These are phyloP conservation scores for Cutaneotrichosporon sp. DNA, from an alignment of 1,284 basidiomycete genomes.

Conservation along the genomic window DNA sequence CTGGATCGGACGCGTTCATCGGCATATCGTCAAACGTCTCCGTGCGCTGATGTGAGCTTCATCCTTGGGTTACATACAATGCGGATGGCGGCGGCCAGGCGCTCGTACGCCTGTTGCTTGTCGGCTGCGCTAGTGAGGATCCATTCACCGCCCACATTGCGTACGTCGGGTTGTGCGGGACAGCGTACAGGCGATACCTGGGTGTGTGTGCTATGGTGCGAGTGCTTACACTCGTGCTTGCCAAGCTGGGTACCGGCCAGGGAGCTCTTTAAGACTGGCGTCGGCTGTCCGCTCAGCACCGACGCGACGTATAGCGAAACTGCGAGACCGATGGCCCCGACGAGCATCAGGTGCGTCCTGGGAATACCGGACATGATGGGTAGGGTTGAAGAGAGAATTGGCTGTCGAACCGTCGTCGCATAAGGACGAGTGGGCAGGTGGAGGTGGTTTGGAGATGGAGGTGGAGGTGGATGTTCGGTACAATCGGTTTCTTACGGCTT, in stretches of 20 bases:
- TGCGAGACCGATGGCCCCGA: no score
- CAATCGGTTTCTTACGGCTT: no score
- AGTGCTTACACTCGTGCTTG: constrained; percentile 9
- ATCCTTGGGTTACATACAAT: constrained; percentile 7
- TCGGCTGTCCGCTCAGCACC: no score
- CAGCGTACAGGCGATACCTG: constrained; percentile 12
- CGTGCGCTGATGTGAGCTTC: constrained; percentile 11
- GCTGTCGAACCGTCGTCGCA: no score
- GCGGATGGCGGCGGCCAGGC: constrained; percentile 16
- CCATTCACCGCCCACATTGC: constrained; percentile 14
- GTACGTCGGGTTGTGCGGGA: constrained; percentile 16
- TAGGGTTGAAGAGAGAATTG: no score
- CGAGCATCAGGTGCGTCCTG: no score
- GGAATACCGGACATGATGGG: no score
- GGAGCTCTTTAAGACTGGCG: neutral
- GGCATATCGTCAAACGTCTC: constrained; percentile 28
- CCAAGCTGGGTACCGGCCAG: neutral
- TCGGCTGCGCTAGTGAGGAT: constrained; percentile 4
- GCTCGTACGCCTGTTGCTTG: constrained; percentile 17
- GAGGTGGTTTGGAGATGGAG: no score
- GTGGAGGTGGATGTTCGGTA: no score
- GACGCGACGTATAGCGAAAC: no score
- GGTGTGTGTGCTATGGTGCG: constrained; percentile 8
- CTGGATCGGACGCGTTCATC: constrained; percentile 19
- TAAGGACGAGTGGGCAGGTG: no score